Percentiles rank a stretch among this genome's conserved stretches.
phyloP scores from a whole-genome alignment of 2,329 filamentous ascomycete species.

The Alternaria arbusti region DNA sequence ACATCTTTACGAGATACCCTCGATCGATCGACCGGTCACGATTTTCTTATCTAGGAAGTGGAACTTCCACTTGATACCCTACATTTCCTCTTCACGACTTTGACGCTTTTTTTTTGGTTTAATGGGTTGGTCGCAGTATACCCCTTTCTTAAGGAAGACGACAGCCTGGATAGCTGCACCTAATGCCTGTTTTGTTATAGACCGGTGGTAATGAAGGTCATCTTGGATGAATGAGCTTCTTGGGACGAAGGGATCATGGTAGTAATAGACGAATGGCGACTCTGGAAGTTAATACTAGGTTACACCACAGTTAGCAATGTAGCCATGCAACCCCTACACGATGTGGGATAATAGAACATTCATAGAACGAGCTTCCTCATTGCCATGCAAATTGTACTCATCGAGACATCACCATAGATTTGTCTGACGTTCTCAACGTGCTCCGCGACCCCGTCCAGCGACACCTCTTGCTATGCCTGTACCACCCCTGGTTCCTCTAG shows the following conservation, averaged over 20 bases:
- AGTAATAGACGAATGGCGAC: background rate
- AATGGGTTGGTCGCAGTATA: conserved; percentile 35
- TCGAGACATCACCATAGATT: conserved; percentile 10
- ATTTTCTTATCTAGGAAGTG: background rate
- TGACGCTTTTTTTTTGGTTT: conserved; percentile 4
- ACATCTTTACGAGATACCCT: background rate
- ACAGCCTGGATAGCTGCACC: conserved; percentile 35
- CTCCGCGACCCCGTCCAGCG: conserved; percentile 42
- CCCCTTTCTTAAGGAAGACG: conserved; percentile 27
- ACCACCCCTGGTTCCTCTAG: conserved; percentile 41
- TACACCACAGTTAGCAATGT: background rate
- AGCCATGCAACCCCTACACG: background rate
- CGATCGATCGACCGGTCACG: background rate
- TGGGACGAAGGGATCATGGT: background rate
- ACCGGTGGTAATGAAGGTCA: conserved; percentile 1
- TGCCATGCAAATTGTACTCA: background rate
- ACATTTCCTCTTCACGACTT: conserved; percentile 22
- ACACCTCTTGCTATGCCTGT: conserved; percentile 47
- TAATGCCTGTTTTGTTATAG: conserved; percentile 6
- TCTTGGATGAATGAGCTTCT: background rate
- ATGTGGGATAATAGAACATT: background rate
- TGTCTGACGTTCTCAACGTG: conserved; percentile 16
- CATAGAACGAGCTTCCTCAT: background rate
- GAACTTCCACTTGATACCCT: conserved; percentile 6
- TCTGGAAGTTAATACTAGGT: background rate